These are phyloP conservation scores for Suhomyces yuchorum DNA, from an alignment of 1,139 yeast species.

Conservation along the genomic window DNA sequence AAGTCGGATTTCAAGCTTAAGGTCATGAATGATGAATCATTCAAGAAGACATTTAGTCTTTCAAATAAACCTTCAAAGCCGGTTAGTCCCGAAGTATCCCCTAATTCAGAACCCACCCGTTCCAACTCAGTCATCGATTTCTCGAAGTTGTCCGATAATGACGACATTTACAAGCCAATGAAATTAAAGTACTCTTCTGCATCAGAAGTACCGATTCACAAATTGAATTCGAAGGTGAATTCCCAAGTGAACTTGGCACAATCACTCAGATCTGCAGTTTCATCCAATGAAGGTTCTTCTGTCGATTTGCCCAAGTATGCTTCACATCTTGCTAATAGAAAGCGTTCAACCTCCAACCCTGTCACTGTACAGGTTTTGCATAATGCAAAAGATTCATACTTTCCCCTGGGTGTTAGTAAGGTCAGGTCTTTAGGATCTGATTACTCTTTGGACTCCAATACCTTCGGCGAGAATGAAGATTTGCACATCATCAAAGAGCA, in stretches of 20 bases:
- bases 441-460: conserved; percentile 20
- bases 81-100: conserved; percentile 48
- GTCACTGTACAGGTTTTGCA: conserved; percentile 19
- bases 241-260: conserved; percentile 35
- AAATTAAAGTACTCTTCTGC: conserved; percentile 43
- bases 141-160: conserved; percentile 37
- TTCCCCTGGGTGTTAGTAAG: conserved; percentile 27
- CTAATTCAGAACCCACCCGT: conserved; percentile 47
- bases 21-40: conserved; percentile 42
- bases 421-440: conserved; percentile 22
- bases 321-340: conserved; percentile 14
- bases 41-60: conserved; percentile 36
- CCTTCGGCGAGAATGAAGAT: conserved; percentile 21
- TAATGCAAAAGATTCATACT: conserved; percentile 33
- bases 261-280: conserved; percentile 25
- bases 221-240: conserved; percentile 44
- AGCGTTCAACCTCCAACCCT: conserved; percentile 29
- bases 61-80: conserved; percentile 38
- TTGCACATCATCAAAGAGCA: conserved; percentile 31
- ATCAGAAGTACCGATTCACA: conserved; percentile 44
- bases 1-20: conserved; percentile 35
- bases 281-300: conserved; percentile 28
- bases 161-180: conserved; percentile 45
- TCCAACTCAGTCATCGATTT: conserved; percentile 48
- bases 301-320: conserved; percentile 32